A percentile compares a stretch with the other conserved stretches of the same genome.
Evolutionary conservation across 2,329 filamentous ascomycete genomes (phyloP).

Genomic region (Venturia oleaginea): DNA sequence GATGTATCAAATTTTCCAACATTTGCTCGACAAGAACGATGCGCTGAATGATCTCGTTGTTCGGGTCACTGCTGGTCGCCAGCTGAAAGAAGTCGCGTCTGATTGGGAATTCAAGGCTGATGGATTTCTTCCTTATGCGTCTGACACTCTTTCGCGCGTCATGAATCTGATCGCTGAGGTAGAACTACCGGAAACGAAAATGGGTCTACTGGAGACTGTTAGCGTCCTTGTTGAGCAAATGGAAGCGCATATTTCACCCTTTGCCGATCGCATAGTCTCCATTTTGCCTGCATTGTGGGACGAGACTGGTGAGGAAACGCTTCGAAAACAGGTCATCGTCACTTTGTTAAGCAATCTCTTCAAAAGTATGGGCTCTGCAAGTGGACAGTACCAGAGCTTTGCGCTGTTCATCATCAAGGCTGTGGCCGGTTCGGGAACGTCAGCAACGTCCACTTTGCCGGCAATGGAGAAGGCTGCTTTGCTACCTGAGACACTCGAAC

Average conservation of each 20-base stretch:
- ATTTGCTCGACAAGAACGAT: conserved; percentile 71
- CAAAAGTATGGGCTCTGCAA: conserved; percentile 61
- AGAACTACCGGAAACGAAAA: conserved; percentile 77
- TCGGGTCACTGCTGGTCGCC: conserved; percentile 78
- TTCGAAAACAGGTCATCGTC: conserved; percentile 90
- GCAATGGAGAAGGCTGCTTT: conserved; percentile 65
- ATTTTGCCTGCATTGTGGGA: conserved; percentile 79
- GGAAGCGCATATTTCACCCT: conserved; percentile 59
- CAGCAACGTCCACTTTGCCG: conserved; percentile 46
- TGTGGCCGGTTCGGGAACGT: neutral
- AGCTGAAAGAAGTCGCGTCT: conserved; percentile 71
- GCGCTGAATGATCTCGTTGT: conserved; percentile 81
- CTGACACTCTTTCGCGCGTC: conserved; percentile 61
- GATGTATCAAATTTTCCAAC: conserved; percentile 81
- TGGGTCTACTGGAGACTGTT: conserved; percentile 81
- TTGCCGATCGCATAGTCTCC: conserved; percentile 71
- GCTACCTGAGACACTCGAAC: conserved; percentile 81
- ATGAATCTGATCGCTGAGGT: conserved; percentile 72
- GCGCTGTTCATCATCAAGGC: conserved; percentile 64
- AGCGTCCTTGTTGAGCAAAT: conserved; percentile 71
- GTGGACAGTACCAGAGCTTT: conserved; percentile 9
- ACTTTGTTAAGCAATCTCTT: conserved; percentile 77
- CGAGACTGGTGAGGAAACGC: conserved; percentile 72
- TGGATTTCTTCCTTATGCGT: conserved; percentile 67
- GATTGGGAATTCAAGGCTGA: conserved; percentile 73